Conservation (phyloP, 1,284 basidiomycete genomes). For the Phellopilus nigrolimitatus region DNA sequence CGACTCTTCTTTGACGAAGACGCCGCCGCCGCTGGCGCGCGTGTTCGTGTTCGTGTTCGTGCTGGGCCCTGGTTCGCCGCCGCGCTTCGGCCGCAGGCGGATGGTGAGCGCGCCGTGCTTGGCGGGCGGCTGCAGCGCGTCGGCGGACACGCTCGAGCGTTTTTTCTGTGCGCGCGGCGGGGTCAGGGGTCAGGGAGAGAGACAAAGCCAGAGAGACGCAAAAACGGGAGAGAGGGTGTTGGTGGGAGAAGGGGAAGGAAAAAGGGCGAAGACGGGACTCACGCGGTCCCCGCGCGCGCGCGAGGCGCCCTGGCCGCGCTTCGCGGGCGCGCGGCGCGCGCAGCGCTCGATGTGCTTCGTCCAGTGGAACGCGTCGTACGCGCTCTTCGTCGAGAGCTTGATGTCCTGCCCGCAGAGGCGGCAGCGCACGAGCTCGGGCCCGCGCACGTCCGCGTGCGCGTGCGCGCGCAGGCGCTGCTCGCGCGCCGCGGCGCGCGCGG, state of each 20-base stretch:
- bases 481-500: conserved; percentile 26
- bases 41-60: not conserved
- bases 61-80: not conserved
- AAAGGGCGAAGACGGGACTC: conserved; percentile 2
- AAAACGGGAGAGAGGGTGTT: not conserved
- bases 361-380: conserved; percentile 67
- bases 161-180: conserved; percentile 9
- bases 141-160: not conserved
- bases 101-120: conserved; percentile 8
- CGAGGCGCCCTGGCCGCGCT: conserved; percentile 9
- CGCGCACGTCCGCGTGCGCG: conserved; percentile 46
- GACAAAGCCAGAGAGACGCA: not conserved
- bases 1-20: conserved; percentile 10
- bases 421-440: conserved; percentile 51
- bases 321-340: conserved; percentile 14
- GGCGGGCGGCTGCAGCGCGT: not conserved
- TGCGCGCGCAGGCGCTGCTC: conserved; percentile 48
- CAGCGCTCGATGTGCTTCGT: conserved; percentile 55
- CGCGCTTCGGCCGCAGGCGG: conserved; percentile 2
- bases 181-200: no score
- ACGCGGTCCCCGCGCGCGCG: conserved; percentile 5
- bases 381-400: conserved; percentile 63
- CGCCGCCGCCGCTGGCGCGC: not conserved
- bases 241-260: not conserved
- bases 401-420: conserved; percentile 49